Base-by-base conservation (phyloP, 768 basidiomycete species). In the Hemileccinum rubropunctum region DNA sequence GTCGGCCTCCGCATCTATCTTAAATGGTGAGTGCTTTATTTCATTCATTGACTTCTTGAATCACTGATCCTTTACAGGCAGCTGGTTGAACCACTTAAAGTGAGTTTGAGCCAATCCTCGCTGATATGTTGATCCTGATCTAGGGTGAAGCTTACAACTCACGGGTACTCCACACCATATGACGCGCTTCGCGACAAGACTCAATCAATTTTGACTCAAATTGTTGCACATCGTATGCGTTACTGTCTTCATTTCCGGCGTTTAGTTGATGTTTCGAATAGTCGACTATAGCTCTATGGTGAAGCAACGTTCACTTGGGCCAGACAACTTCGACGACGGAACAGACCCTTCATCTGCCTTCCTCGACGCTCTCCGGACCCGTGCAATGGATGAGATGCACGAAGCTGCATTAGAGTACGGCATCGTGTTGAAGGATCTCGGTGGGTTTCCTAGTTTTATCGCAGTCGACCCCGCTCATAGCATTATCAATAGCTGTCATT, bases 381-480 rank as follows among this genome's bases (percentile, higher is more conserved):
- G 86, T 35, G 91, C 90, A 8, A 88, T 91, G 86, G 91, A 92
- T 42, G 90, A 92, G 49, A 79, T 93, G 73, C 85, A 88, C 49
- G 73, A 82, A 47, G 90, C 88, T 18, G 88, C 90, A 3, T 67
- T 87, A 36, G 89, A 91, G 61, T 92, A 92, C 55, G 91, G 91
- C 7, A 93, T 91, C 43, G 71, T 86, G 32, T 66, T 92, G 42
- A 89, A 89, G 67, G 90, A 92, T 54, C 80, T 91, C 33, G 84
- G 83, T 83, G 57, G 6, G 76, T 61, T 27, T 42, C 20, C 14
- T 32, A 21, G 11, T 28, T 18, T 42, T 11, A n/a, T 30, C 11
- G 10, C 20, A 27, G 28, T 30, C 15, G n/a, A 17, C 20, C 13
- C 26, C 26, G 45, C 53, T 48, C 26, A 64, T 45, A 1, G 26